Evolutionary conservation across 192 early-diverging fungal genomes (phyloP), one percentile per base, ranked within the genome.

Genomic region (Podila minutissima): DNA sequence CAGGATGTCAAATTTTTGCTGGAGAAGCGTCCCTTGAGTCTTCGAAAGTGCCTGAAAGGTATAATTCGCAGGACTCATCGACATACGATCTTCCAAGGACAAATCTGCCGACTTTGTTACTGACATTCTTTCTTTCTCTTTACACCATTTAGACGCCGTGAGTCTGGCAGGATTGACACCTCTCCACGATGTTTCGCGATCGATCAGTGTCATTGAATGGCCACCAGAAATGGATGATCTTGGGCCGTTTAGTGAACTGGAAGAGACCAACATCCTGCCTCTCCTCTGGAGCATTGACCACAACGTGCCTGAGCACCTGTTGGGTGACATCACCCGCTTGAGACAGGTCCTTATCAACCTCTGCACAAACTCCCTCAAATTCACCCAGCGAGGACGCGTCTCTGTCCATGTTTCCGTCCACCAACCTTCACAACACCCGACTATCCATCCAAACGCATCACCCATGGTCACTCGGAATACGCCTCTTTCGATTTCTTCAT

Each of bases 31-130:
- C 75, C 83, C 12, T 77, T 88, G 53, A 86, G 83, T 67, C 62
- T 88, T 32, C 77, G 82, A 55, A 88, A 88, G 74, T 88, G 87
- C 64, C 41, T 88, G 48, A 88, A 88, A 86, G 87, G 87, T 86
- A 84, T 15, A 20, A 10, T 33, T 28, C n/a, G 33, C 28, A 24
- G 19, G 28, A 0, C 5, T 24, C 24, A 41, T 64, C n/a, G 2
- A n/a, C 22, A n/a, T 17, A 26, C 17, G 17, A 13, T 0, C 10
- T 11, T 58, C 20, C 28, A n/a, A 22, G n/a, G 22, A 10, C 57
- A 58, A 8, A 12, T 9, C 12, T 22, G 11, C 1, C 57, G 10
- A 2, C 57, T 24, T 59, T 29, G 4, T 15, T 59, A 9, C 57
- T 59, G 5, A 55, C 6, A 35, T 2, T 32, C 24, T 48, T 12